Base-by-base conservation (phyloP, 768 basidiomycete species). In the Lactarius pseudohatsudake region DNA sequence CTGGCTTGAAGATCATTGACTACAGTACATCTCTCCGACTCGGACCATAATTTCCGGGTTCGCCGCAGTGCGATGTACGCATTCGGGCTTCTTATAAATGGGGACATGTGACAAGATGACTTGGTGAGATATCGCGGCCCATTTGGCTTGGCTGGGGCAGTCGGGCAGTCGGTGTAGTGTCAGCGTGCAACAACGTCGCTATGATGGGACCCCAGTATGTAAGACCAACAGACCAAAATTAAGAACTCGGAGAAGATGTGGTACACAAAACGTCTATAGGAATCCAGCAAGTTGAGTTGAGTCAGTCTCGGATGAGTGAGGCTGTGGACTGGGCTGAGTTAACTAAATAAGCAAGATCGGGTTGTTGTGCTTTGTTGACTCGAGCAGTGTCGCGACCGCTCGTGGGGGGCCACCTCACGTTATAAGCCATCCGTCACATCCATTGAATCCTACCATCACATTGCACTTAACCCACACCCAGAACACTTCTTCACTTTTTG, bases 291-390 rank as follows among this genome's bases (percentile, higher is more conserved):
- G 47, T 22, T 5, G 4, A 50, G 47, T 50, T 4, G 47, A 50
- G 47, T 50, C 47, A 50, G n/a, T 22, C 0, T 47, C 10, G 9
- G 45, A 47, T 47, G 45, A 47, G 45, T n/a, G n/a, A 10, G 22
- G n/a, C 11, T 50, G 41, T 22, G 10, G 10, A 47, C 7, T 18
- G 9, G 45, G 13, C 50, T 53, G 22, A 43, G 56, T 11, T 0
- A 13, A 32, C 61, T 55, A 67, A 67, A 67, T 67, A 67, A 53
- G 66, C 40, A 4, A 7, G 47, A 2, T 41, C 18, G 28, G 57
- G 62, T 67, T 67, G 66, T 67, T 67, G 62, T 67, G 66, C 66
- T 47, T 64, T 67, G 66, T 67, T 67, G 62, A 67, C 66, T 64
- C 66, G 62, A 43, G 47, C 57, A 41, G 28, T 32, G 28, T 36